phyloP scores from a whole-genome alignment of 352 stramenopile species.

The Globisporangium paddicum region DNA sequence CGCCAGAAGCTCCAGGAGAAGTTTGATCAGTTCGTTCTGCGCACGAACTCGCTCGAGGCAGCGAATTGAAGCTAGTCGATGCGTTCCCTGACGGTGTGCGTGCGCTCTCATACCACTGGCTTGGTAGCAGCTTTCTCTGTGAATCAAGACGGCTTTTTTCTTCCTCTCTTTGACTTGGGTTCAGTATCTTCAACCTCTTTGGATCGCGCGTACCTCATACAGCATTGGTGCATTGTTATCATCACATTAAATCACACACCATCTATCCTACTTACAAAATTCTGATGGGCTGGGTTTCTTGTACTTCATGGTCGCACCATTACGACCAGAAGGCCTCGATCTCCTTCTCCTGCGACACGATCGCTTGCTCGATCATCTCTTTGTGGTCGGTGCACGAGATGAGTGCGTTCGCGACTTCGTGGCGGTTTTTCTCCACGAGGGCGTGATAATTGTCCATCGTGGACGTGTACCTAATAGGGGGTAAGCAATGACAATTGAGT shows the following conservation, averaged over 20 bases:
- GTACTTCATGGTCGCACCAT: conserved; percentile 5
- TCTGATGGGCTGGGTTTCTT: not conserved
- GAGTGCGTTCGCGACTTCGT: conserved; percentile 56
- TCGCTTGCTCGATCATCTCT: conserved; percentile 48
- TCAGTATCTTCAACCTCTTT: not conserved
- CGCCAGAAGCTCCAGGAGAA: conserved; percentile 82
- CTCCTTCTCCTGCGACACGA: conserved; percentile 54
- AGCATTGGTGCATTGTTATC: not conserved
- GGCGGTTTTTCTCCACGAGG: conserved; percentile 54
- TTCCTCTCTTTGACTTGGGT: not conserved
- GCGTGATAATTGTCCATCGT: conserved; percentile 46
- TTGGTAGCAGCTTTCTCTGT: not conserved
- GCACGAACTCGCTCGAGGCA: conserved; percentile 41
- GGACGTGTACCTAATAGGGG: conserved; percentile 27
- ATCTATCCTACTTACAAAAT: not conserved
- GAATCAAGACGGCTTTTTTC: conserved; percentile 1
- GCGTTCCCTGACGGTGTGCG: not conserved
- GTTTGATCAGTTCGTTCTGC: conserved; percentile 81
- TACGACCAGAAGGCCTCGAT: conserved; percentile 45
- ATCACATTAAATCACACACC: not conserved
- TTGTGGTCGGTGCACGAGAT: conserved; percentile 68
- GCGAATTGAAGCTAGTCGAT: conserved; percentile 8
- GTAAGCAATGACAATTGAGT: conserved; percentile 11
- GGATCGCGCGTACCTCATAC: not conserved
- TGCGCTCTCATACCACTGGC: not conserved